Conservation (phyloP, 2,329 filamentous ascomycete species). For the Aspergillus sp. region DNA sequence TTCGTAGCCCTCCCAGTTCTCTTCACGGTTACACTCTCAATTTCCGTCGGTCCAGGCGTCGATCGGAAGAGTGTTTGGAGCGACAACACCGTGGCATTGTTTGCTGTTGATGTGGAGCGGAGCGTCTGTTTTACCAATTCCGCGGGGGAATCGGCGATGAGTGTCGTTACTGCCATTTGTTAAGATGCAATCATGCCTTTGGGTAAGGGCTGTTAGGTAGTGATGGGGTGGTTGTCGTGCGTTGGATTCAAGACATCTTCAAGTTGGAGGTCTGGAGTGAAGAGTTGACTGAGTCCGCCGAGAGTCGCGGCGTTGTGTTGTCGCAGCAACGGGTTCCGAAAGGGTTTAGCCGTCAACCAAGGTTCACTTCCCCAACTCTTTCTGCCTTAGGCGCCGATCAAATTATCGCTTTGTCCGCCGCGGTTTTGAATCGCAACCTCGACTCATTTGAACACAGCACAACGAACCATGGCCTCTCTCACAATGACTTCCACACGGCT, state of each 20-base stretch:
- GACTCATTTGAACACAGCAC: constrained; percentile 14
- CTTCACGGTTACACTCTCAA: constrained; percentile 26
- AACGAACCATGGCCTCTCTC: constrained; percentile 19
- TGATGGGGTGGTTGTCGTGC: neutral
- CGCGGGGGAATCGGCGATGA: constrained; percentile 36
- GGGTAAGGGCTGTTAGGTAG: neutral
- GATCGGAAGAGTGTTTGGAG: constrained; percentile 45
- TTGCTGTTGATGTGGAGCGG: constrained; percentile 59
- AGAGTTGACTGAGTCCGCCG: constrained; percentile 10
- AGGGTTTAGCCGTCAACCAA: constrained; percentile 10
- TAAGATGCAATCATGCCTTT: neutral
- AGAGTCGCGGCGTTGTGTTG: constrained; percentile 35
- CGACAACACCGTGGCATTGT: constrained; percentile 45
- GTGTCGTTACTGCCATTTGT: constrained; percentile 39
- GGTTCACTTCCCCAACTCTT: constrained; percentile 5
- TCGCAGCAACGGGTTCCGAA: constrained; percentile 35
- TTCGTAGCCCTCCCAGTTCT: constrained; percentile 32
- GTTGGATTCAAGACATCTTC: neutral
- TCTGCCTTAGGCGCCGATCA: constrained; percentile 13
- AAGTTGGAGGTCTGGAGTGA: neutral
- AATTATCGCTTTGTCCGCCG: constrained; percentile 5
- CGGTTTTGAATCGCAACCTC: constrained; percentile 10
- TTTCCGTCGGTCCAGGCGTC: constrained; percentile 29
- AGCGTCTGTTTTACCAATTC: constrained; percentile 60
- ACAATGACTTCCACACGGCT: constrained; percentile 24